Evolutionary conservation across 257 asterid genomes (phyloP).

Genomic region (Cinchona pubescens): DNA sequence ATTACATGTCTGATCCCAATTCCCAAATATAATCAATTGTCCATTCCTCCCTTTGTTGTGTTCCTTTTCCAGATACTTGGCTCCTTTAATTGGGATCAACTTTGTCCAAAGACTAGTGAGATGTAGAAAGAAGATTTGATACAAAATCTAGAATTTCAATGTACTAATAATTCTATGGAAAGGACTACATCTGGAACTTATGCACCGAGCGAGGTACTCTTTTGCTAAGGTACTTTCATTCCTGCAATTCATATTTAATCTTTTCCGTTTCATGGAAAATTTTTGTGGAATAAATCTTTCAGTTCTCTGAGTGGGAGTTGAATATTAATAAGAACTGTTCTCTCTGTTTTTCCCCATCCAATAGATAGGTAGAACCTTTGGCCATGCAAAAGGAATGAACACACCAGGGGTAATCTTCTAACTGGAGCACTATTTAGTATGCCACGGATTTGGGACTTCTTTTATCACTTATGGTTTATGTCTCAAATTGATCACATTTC

Average conservation of each 20-base stretch:
- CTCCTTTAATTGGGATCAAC: no score
- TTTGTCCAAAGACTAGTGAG: background rate
- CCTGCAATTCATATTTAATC: constrained; percentile 5
- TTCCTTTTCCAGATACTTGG: constrained; percentile 2
- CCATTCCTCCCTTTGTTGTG: background rate
- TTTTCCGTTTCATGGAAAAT: background rate
- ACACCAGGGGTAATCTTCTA: background rate
- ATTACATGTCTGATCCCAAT: background rate
- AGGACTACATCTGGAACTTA: constrained; percentile 39
- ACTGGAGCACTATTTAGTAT: background rate
- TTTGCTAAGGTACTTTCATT: constrained; percentile 74
- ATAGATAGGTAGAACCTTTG: background rate
- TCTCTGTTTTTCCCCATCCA: no score
- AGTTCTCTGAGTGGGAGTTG: no score
- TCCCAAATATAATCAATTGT: no score
- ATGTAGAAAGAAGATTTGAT: no score
- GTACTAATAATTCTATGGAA: constrained; percentile 34
- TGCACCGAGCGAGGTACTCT: constrained; percentile 55
- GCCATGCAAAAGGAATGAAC: background rate
- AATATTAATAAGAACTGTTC: background rate
- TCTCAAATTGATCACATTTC: background rate
- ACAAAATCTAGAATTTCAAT: background rate
- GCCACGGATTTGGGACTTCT: background rate
- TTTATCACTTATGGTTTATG: no score
- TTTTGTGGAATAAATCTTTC: background rate